Percentiles rank a stretch among this genome's conserved stretches.
Conservation (phyloP, 2,329 filamentous ascomycete genomes). For the Arthrobotrys conoides region DNA sequence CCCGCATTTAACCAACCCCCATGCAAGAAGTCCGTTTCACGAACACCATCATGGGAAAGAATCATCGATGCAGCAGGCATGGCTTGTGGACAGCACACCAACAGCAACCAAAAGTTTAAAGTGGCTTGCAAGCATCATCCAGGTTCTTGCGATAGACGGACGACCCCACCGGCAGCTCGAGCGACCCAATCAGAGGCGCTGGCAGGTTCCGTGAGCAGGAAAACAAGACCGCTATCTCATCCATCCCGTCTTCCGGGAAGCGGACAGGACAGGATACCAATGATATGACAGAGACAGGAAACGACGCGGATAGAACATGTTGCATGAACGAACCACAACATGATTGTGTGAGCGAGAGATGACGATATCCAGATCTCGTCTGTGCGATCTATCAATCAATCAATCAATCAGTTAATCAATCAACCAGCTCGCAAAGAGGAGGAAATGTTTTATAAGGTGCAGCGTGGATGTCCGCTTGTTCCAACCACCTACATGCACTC, state of each 20-base stretch:
- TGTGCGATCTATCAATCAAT: not conserved
- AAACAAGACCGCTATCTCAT: slow-evolving; percentile 25
- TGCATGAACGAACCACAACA: slow-evolving; percentile 10
- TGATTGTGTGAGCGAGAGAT: slow-evolving; percentile 35
- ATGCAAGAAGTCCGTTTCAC: slow-evolving; percentile 54
- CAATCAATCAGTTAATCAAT: not conserved
- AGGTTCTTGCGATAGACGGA: slow-evolving; percentile 36
- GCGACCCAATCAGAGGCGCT: slow-evolving; percentile 49
- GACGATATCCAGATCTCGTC: slow-evolving; percentile 38
- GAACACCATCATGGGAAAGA: slow-evolving; percentile 43
- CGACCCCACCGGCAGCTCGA: slow-evolving; percentile 34
- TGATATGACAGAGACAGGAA: slow-evolving; percentile 22
- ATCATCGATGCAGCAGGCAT: slow-evolving; percentile 38
- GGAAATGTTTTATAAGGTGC: slow-evolving; percentile 38
- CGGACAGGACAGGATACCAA: slow-evolving; percentile 16
- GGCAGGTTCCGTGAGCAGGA: slow-evolving; percentile 48
- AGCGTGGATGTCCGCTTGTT: slow-evolving; percentile 4
- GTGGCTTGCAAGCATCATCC: slow-evolving; percentile 53
- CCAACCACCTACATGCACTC: not conserved
- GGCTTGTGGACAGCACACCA: slow-evolving; percentile 28
- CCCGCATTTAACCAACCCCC: slow-evolving; percentile 47
- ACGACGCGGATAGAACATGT: slow-evolving; percentile 25
- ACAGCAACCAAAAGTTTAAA: slow-evolving; percentile 36
- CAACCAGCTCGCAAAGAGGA: not conserved
- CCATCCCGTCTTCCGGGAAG: slow-evolving; percentile 35